These are phyloP conservation scores for Magnusiomyces ingens DNA, from an alignment of 1,139 yeast species.

Conservation along the genomic window DNA sequence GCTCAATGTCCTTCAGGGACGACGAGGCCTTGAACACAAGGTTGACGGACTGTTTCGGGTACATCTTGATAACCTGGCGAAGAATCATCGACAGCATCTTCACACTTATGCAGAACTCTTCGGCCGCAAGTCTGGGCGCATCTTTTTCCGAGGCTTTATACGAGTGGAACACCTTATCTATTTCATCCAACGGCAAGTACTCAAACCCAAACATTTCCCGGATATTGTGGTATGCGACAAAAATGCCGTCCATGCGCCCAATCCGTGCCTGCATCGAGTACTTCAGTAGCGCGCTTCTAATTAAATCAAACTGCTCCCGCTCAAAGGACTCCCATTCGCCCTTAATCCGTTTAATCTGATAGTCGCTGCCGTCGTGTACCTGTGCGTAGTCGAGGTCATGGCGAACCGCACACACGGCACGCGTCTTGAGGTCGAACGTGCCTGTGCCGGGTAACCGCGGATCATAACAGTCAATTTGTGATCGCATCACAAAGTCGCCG, in stretches of 20 bases:
- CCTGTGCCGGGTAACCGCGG: slow-evolving; percentile 80
- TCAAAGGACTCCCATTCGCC: slow-evolving; percentile 76
- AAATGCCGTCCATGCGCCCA: slow-evolving; percentile 96
- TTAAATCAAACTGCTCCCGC: slow-evolving; percentile 69
- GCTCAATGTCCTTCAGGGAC: slow-evolving; percentile 14
- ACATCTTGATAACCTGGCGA: slow-evolving; percentile 34
- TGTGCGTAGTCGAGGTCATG: slow-evolving; percentile 66
- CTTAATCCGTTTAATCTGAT: slow-evolving; percentile 52
- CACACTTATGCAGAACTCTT: slow-evolving; percentile 63
- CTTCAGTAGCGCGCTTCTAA: slow-evolving; percentile 70
- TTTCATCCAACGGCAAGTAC: slow-evolving; percentile 66
- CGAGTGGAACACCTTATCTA: slow-evolving; percentile 57
- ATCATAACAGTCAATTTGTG: slow-evolving; percentile 85
- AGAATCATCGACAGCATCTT: slow-evolving; percentile 50
- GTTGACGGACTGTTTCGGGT: slow-evolving; percentile 25
- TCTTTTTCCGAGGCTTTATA: slow-evolving; percentile 17
- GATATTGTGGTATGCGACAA: slow-evolving; percentile 83
- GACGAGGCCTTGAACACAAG: slow-evolving; percentile 25
- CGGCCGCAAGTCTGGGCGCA: slow-evolving; percentile 54
- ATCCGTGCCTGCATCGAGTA: slow-evolving; percentile 87
- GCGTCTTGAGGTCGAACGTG: slow-evolving; percentile 82
- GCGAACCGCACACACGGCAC: slow-evolving; percentile 84
- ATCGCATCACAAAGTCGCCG: slow-evolving; percentile 71
- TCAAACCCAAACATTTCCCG: slow-evolving; percentile 82
- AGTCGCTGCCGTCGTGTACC: slow-evolving; percentile 49